A percentile compares a stretch with the other conserved stretches of the same genome.
Conservation (phyloP, 768 basidiomycete species). For the Crassisporium funariophilum region DNA sequence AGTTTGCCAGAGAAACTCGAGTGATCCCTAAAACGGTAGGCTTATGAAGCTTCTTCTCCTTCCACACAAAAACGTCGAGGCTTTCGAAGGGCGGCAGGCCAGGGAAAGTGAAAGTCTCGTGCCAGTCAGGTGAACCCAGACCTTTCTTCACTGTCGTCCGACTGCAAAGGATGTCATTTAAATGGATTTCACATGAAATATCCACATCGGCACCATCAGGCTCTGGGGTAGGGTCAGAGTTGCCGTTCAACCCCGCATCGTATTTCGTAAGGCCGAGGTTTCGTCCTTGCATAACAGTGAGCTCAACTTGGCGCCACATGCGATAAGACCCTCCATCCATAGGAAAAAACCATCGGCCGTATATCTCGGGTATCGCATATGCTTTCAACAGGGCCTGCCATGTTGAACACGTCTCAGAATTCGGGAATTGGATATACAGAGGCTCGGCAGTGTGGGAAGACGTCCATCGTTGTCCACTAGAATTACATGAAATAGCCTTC, state of each 20-base stretch:
- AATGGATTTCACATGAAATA: conserved; percentile 76
- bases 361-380: conserved; percentile 79
- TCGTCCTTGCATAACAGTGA: conserved; percentile 73
- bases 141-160: conserved; percentile 75
- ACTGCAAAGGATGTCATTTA: conserved; percentile 68
- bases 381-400: conserved; percentile 84
- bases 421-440: conserved; percentile 73
- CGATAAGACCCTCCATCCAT: conserved; percentile 77
- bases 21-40: conserved; percentile 60
- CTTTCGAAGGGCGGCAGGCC: conserved; percentile 81
- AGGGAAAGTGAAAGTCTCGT: conserved; percentile 72
- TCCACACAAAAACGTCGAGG: conserved; percentile 68
- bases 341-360: conserved; percentile 58
- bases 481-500: conserved; percentile 4
- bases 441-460: conserved; percentile 57
- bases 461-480: conserved; percentile 63
- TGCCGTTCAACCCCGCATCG: conserved; percentile 20
- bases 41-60: conserved; percentile 65
- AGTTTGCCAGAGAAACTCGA: conserved; percentile 65
- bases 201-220: conserved; percentile 64
- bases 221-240: conserved; percentile 37
- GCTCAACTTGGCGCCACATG: conserved; percentile 83
- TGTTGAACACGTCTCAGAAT: conserved; percentile 61
- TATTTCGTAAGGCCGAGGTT: conserved; percentile 58
- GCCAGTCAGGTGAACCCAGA: conserved; percentile 75